phyloP scores from a whole-genome alignment of 2,329 filamentous ascomycete species.

The Monosporascus sp. region DNA sequence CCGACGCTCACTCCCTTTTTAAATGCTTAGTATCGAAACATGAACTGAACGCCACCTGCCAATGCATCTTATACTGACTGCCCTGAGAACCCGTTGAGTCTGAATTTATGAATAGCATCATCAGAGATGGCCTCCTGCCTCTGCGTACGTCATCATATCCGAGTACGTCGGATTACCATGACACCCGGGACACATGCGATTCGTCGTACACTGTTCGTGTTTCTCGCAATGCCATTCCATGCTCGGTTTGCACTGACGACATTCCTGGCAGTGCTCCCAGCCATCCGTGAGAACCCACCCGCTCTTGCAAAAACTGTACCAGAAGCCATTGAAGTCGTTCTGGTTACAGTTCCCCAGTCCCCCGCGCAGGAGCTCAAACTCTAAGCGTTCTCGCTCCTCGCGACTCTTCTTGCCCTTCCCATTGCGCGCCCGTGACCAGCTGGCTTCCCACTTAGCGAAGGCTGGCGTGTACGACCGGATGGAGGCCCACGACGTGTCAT shows the following conservation, averaged over 20 bases:
- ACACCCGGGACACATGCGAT: conserved; percentile 24
- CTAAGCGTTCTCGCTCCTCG: conserved; percentile 26
- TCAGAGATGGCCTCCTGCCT: background rate
- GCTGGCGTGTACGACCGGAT: conserved; percentile 21
- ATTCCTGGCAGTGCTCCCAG: conserved; percentile 28
- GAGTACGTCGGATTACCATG: conserved; percentile 15
- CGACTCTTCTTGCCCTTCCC: conserved; percentile 25
- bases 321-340: conserved; percentile 26
- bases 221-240: conserved; percentile 29
- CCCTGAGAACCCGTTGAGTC: background rate
- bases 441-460: conserved; percentile 27
- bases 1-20: too few relatives aligned
- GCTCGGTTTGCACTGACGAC: conserved; percentile 22
- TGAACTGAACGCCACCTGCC: background rate
- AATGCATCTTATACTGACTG: background rate
- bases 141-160: conserved; percentile 11
- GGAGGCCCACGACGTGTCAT: conserved; percentile 27
- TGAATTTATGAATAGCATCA: background rate
- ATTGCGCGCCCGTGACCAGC: conserved; percentile 23
- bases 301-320: conserved; percentile 29
- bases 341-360: conserved; percentile 24
- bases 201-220: conserved; percentile 24
- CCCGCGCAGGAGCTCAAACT: conserved; percentile 28
- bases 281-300: conserved; percentile 23
- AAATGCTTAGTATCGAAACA: too few relatives aligned